These are phyloP conservation scores for Triticum urartu DNA, from an alignment of 176 grass and related monocot genomes.

Conservation along the genomic window DNA sequence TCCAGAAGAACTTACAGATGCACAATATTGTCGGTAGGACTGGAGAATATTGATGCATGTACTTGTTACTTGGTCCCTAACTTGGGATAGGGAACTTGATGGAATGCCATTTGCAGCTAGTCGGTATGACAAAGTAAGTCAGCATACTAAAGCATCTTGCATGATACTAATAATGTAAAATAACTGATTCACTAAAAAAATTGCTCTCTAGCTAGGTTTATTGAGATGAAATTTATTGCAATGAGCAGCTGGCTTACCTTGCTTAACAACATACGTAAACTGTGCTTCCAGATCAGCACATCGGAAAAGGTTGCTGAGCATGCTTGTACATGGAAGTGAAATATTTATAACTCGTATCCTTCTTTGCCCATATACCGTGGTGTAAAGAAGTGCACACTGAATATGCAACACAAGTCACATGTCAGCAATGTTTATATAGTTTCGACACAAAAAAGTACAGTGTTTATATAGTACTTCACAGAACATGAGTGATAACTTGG, in stretches of 20 bases:
- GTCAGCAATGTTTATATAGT: constrained; percentile 14
- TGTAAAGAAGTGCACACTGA: constrained; percentile 86
- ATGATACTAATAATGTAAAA: constrained; percentile 1
- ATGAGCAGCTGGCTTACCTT: constrained; percentile 50
- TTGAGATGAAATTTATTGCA: neutral
- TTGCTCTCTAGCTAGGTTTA: neutral
- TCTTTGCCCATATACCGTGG: constrained; percentile 82
- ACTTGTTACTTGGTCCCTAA: constrained; percentile 67
- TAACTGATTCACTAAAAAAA: neutral
- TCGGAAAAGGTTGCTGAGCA: constrained; percentile 75
- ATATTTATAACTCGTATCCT: constrained; percentile 83
- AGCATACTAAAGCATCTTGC: neutral
- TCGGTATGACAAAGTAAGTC: constrained; percentile 23
- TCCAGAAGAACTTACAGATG: constrained; percentile 76
- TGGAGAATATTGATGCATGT: constrained; percentile 79
- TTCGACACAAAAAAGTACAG: neutral
- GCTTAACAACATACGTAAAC: constrained; percentile 75
- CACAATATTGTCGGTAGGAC: constrained; percentile 78
- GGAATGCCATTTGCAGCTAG: constrained; percentile 65
- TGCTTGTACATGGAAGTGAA: constrained; percentile 68
- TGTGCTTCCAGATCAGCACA: constrained; percentile 81
- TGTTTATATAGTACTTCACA: too few relatives aligned
- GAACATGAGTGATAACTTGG: too few relatives aligned
- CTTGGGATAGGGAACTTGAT: constrained; percentile 51
- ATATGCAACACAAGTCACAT: constrained; percentile 19